Evolutionary conservation across 202 grass and related monocot species (phyloP), one percentile per base, ranked within the genome.

Genomic region (Panicum virgatum): DNA sequence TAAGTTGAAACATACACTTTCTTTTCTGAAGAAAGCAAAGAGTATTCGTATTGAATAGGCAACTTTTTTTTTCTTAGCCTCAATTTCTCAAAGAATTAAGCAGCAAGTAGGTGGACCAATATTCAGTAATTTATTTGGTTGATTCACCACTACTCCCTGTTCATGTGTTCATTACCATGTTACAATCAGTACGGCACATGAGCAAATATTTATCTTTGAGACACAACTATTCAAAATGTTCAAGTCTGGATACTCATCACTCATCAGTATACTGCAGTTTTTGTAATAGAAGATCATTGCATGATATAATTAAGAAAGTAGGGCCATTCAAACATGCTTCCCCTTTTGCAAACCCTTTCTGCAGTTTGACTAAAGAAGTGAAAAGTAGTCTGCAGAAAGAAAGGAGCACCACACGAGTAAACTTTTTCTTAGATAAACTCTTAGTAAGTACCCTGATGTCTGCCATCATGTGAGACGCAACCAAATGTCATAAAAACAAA

Each of bases 401-500:
- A 90, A 90, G 82, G 75, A 45, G 60, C 62, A 42, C 60, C 34
- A 50, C 62, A 86, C 75, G 79, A 79, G 62, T 79, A 75, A 73
- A 14, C 79, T 47, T 78, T 78, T 82, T 70, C 73, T 80, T 86
- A 86, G 62, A 80, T 79, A 79, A 68, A 79, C 43, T 75, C 68
- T 85, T 59, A 36, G 69, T 23, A 79, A 79, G 62, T 90, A 80
- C 84, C 78, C 36, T 69, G 72, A 47, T 72, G 45, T 71, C 37
- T 75, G 80, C 15, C 84, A 83, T 90, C 88, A 87, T 87, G 84
- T 52, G 84, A 46, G 76, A 57, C 84, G 4, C 75, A 69, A 80
- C 69, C 75, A 75, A 75, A 62, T 58, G 39, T 40, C 62, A 73
- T 43, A 69, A 71, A 68, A 42, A 38, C 37, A 53, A 52, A 58